Evolutionary conservation across 2,329 filamentous ascomycete species (phyloP).

Genomic region (Fusarium bactridioides): DNA sequence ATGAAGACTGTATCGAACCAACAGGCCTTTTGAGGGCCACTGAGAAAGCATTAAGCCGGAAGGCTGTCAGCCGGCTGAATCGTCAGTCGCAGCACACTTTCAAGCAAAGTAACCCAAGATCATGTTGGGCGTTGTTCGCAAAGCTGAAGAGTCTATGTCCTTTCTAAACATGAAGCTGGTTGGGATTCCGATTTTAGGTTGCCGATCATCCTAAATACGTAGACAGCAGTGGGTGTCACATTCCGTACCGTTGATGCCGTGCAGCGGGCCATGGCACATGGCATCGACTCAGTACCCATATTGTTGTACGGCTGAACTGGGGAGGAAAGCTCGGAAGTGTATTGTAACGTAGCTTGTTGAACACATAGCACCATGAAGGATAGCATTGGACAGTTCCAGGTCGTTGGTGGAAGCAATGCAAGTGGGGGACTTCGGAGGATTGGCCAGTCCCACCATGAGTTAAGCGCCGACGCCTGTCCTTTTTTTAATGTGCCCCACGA

Average conservation of each 20-base stretch:
- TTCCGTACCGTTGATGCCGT: slow-evolving; percentile 34
- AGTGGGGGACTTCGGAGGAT: slow-evolving; percentile 40
- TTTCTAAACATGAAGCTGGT: slow-evolving; percentile 14
- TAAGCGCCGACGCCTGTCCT: slow-evolving; percentile 67
- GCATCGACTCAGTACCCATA: slow-evolving; percentile 8
- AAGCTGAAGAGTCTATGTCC: not conserved
- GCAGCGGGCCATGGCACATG: slow-evolving; percentile 32
- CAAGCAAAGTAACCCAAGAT: slow-evolving; percentile 11
- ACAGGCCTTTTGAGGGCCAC: not conserved
- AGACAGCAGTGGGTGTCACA: slow-evolving; percentile 34
- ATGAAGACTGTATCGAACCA: slow-evolving; percentile 8
- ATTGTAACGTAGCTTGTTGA: not conserved
- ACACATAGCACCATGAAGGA: slow-evolving; percentile 6
- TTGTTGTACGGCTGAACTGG: slow-evolving; percentile 3
- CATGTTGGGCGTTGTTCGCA: not conserved
- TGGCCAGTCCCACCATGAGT: slow-evolving; percentile 46
- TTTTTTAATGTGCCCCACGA: slow-evolving; percentile 56
- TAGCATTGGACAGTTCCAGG: slow-evolving; percentile 42
- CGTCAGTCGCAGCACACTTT: not conserved
- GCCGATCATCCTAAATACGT: slow-evolving; percentile 25
- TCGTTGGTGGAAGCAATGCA: slow-evolving; percentile 51
- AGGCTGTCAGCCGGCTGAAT: not conserved
- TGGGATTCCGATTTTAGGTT: slow-evolving; percentile 18
- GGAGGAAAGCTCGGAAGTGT: not conserved
- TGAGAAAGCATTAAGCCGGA: not conserved